phyloP scores from a whole-genome alignment of 495 filamentous ascomycete genomes.

The Endocarpon pusillum region DNA sequence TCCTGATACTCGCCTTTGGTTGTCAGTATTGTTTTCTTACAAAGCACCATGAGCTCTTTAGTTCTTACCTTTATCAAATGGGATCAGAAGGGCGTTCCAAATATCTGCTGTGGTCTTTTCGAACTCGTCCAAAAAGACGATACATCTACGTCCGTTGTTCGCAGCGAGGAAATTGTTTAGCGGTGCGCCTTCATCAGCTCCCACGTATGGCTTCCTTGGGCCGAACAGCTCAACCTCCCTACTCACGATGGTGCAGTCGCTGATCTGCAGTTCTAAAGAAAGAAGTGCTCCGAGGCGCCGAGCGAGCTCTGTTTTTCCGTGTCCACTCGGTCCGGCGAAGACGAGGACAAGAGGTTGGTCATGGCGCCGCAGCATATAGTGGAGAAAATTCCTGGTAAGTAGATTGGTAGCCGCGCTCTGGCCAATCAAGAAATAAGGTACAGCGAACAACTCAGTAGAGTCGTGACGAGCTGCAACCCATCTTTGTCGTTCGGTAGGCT shows the following conservation, averaged over 20 bases:
- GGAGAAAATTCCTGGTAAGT: slow-evolving; percentile 18
- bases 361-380: slow-evolving; percentile 1
- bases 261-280: slow-evolving; percentile 18
- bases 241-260: slow-evolving; percentile 28
- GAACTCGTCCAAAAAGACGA: slow-evolving; percentile 42
- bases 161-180: slow-evolving; percentile 36
- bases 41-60: slow-evolving; percentile 16
- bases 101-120: slow-evolving; percentile 33
- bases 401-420: slow-evolving; percentile 22
- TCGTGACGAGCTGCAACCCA: slow-evolving; percentile 18
- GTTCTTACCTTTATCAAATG: slow-evolving; percentile 31
- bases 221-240: slow-evolving; percentile 31
- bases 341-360: slow-evolving; percentile 23
- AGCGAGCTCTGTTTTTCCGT: slow-evolving; percentile 36
- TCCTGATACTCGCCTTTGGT: slow-evolving; percentile 29
- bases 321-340: slow-evolving; percentile 32
- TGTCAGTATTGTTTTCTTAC: too few species aligned
- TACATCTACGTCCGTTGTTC: slow-evolving; percentile 20
- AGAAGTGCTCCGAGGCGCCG: slow-evolving; percentile 20
- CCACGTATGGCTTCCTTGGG: slow-evolving; percentile 16
- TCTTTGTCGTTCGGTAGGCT: slow-evolving; percentile 14
- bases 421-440: slow-evolving; percentile 29
- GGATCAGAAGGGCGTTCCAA: slow-evolving; percentile 23
- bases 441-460: slow-evolving; percentile 20
- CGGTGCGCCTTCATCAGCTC: slow-evolving; percentile 20